Evolutionary conservation across 1,284 basidiomycete genomes (phyloP).

Genomic region (Trichosporon sp.): DNA sequence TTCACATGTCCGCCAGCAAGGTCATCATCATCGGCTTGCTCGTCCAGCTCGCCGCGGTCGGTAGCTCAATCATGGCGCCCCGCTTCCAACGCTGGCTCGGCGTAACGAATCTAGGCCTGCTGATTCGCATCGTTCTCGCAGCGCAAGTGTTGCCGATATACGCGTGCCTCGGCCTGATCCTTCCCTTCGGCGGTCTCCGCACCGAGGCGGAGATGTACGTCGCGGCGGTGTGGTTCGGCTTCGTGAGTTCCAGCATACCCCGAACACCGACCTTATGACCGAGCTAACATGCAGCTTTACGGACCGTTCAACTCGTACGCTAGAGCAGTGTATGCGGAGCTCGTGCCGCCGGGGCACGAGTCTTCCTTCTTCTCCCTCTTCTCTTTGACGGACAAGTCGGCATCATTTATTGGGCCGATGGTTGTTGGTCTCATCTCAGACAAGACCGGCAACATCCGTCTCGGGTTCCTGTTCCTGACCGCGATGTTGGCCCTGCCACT

Average conservation of each 20-base stretch:
- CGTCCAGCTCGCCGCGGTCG: conserved; percentile 53
- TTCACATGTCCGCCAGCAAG: conserved; percentile 57
- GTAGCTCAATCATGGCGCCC: conserved; percentile 52
- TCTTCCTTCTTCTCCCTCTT: conserved; percentile 73
- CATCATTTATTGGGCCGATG: conserved; percentile 83
- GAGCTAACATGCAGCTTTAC: conserved; percentile 61
- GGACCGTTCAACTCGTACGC: conserved; percentile 56
- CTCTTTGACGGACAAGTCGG: conserved; percentile 77
- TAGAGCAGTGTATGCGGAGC: conserved; percentile 54
- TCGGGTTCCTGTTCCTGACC: conserved; percentile 83
- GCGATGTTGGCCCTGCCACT: conserved; percentile 76
- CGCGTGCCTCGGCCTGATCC: conserved; percentile 76
- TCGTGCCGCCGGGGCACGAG: conserved; percentile 55
- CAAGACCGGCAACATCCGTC: conserved; percentile 81
- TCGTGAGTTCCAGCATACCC: conserved; percentile 36
- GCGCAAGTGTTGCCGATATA: conserved; percentile 75
- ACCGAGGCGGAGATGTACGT: conserved; percentile 80
- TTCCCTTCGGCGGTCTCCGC: conserved; percentile 67
- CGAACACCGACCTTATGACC: conserved; percentile 64
- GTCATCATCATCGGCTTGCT: conserved; percentile 57
- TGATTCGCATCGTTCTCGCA: conserved; percentile 68
- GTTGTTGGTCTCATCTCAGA: conserved; percentile 84
- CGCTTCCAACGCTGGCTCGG: conserved; percentile 56
- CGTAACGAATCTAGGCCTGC: conserved; percentile 69
- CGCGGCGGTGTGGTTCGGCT: conserved; percentile 78